Evolutionary conservation across 1,139 yeast genomes (phyloP).

Genomic region (Debaryomyces coudertii): DNA sequence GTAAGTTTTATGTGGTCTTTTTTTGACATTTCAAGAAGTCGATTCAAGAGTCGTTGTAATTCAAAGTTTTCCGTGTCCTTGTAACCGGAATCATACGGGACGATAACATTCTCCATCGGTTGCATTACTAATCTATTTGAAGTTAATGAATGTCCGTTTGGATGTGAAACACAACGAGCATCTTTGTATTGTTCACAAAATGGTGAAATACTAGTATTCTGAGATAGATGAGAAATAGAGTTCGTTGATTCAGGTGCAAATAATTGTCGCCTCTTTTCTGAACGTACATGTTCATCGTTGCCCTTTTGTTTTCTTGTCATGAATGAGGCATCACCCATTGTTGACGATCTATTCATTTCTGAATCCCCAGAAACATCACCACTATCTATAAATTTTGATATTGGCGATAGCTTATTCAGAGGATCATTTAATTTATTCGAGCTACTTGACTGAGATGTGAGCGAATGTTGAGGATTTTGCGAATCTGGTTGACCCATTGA

Average conservation of each 20-base stretch:
- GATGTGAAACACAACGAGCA: neutral
- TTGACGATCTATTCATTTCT: neutral
- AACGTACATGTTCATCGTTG: neutral
- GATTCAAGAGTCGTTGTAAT: conserved; percentile 23
- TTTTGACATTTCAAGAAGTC: conserved; percentile 27
- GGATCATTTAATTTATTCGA: neutral
- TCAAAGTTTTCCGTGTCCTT: conserved; percentile 21
- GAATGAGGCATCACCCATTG: neutral
- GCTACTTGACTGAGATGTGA: neutral
- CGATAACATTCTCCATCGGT: neutral
- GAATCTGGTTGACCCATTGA: neutral
- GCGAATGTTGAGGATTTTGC: neutral
- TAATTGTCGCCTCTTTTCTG: neutral
- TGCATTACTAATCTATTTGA: neutral
- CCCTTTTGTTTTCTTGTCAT: neutral
- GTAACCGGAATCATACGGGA: neutral
- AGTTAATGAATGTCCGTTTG: neutral
- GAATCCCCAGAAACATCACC: neutral
- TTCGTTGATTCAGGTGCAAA: neutral
- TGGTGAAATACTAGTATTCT: neutral
- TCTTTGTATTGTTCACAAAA: neutral
- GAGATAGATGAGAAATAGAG: neutral
- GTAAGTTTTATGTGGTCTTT: conserved; percentile 27
- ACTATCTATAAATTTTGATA: neutral
- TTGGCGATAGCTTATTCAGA: neutral